Evolutionary conservation across 805 yeast species (phyloP), one percentile per base, ranked within the genome.

Genomic region (Phaffomyces thermotolerans): DNA sequence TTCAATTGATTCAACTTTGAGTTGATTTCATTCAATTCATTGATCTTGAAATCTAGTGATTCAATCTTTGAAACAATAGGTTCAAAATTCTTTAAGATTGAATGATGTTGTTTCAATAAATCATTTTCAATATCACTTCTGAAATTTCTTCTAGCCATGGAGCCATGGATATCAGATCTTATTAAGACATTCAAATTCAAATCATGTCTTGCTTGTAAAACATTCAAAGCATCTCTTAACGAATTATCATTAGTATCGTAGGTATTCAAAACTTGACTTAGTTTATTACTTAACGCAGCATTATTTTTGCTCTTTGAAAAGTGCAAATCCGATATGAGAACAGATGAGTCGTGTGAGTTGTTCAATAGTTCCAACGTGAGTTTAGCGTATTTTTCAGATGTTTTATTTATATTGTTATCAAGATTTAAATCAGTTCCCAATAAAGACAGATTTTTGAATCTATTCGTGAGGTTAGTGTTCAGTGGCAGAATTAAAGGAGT

Each of bases 101-200:
- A 65, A 46, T 75, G 61, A 52, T 83, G 83, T 46, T 73, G 76
- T 42, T 71, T 72, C 34, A 83, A 60, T 27, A 83, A 57, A 43
- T 81, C 85, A 25, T 66, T 65, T 53, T 84, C 90, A 18, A 84
- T 66, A 34, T 72, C 76, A 36, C 79, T 76, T 43, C 81, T 67
- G 40, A 84, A 64, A 33, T 75, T 69, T 54, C 81, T 73, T 50
- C 95, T 68, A 2, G 79, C 66, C 31, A 81, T 66, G 3, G 80
- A 72, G 0, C 91, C 91, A 13, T 71, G 56, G 24, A 78, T 52
- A 29, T 66, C 64, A 18, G 74, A 49, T 44, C 58, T 57, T 20
- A 61, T 50, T 20, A 53, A 45, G 6, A 47, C 31, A 4, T 39
- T 37, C 3, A 43, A 50, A 38, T 47, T 62, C 49, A 38, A 51